phyloP scores from a whole-genome alignment of 2,329 filamentous ascomycete species.

The Colletotrichum siamense region DNA sequence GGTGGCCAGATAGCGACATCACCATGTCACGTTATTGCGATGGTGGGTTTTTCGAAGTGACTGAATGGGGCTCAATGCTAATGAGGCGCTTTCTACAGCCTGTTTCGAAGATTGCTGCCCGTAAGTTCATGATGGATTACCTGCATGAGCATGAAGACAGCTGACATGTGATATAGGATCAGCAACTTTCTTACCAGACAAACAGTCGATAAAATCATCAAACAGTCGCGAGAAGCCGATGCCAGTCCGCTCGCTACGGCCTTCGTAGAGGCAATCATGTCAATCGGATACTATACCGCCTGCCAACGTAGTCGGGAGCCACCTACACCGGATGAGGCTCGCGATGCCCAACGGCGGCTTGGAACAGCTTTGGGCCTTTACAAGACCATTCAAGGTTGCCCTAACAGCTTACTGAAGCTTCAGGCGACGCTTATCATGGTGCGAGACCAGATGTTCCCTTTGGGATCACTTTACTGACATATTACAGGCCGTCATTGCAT shows the following conservation, averaged over 20 bases:
- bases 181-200: not conserved
- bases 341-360: not conserved
- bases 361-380: not conserved
- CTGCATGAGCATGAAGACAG: fast-evolving
- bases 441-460: not conserved
- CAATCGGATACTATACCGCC: not conserved
- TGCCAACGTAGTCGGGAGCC: not conserved
- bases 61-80: not conserved
- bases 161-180: not conserved
- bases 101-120: constrained; percentile 12
- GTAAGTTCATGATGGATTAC: not conserved
- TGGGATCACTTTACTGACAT: not conserved
- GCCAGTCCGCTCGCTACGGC: not conserved
- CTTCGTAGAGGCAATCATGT: not conserved
- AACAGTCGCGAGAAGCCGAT: not conserved
- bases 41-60: not conserved
- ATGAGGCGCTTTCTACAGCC: not conserved
- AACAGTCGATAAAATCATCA: not conserved
- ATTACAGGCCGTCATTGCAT: not conserved
- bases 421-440: not conserved
- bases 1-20: not conserved
- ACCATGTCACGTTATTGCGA: not conserved
- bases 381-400: not conserved
- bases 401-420: not conserved
- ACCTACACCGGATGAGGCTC: not conserved